Percentiles rank a stretch among this genome's conserved stretches.
phyloP scores from a whole-genome alignment of 345 rosid species.

The Arabis hirsuta region DNA sequence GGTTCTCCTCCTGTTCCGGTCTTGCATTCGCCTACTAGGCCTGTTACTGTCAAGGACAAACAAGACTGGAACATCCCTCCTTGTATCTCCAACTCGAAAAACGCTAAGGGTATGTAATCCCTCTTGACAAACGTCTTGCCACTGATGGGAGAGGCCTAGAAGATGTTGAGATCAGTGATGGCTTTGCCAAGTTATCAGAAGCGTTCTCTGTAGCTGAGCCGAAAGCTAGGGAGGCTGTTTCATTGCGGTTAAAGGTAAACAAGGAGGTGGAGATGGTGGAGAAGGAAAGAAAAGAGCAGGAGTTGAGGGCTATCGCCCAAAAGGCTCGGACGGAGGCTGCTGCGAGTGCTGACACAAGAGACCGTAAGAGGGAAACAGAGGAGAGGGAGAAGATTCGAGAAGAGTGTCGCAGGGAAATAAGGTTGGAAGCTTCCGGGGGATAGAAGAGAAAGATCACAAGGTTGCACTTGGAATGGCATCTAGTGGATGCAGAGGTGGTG shows the following conservation, averaged over 20 bases:
- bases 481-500: slow-evolving; percentile 83
- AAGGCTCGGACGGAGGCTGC: slow-evolving; percentile 85
- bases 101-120: slow-evolving; percentile 92
- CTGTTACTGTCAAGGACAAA: slow-evolving; percentile 93
- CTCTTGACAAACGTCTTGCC: slow-evolving; percentile 96
- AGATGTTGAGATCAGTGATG: slow-evolving; percentile 52
- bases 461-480: slow-evolving; percentile 97
- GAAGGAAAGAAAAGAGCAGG: slow-evolving; percentile 90
- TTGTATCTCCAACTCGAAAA: slow-evolving; percentile 95
- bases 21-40: slow-evolving; percentile 96
- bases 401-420: slow-evolving; percentile 82
- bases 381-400: slow-evolving; percentile 86
- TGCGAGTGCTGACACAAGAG: slow-evolving; percentile 54
- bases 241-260: slow-evolving; percentile 94
- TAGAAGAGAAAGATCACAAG: slow-evolving; percentile 90
- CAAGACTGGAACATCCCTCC: slow-evolving; percentile 99
- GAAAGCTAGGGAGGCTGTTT: slow-evolving; percentile 98
- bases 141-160: slow-evolving; percentile 98
- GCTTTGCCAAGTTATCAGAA: slow-evolving; percentile 90
- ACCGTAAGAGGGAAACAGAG: slow-evolving; percentile 37
- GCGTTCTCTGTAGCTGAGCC: slow-evolving; percentile 91
- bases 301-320: slow-evolving; percentile 88
- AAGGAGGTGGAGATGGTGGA: slow-evolving; percentile 92
- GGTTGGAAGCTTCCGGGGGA: slow-evolving; percentile 76
- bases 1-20: slow-evolving; percentile 98